These are phyloP conservation scores for Pythium aristosporum DNA, from an alignment of 352 stramenopile genomes.

Conservation along the genomic window DNA sequence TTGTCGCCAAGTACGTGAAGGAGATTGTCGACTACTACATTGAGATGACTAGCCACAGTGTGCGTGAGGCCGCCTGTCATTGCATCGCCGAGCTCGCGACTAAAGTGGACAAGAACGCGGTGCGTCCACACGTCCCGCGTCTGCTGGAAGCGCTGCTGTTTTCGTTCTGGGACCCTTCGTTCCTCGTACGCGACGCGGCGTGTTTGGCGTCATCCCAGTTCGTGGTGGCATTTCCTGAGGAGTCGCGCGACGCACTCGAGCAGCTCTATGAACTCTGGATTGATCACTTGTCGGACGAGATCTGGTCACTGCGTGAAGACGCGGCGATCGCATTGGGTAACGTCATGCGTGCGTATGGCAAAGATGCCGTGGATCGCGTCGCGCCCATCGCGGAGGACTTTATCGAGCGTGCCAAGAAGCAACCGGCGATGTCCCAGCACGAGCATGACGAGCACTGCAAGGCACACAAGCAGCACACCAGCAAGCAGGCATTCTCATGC, in stretches of 20 bases:
- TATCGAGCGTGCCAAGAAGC: slow-evolving; percentile 85
- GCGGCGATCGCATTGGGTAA: slow-evolving; percentile 93
- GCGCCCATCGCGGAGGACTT: slow-evolving; percentile 60
- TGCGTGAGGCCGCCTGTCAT: slow-evolving; percentile 94
- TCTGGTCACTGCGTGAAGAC: slow-evolving; percentile 97
- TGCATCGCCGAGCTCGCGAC: slow-evolving; percentile 94
- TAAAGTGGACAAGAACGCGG: slow-evolving; percentile 77
- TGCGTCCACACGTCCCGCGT: slow-evolving; percentile 64
- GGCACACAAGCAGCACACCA: slow-evolving; percentile 89
- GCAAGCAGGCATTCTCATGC: slow-evolving; percentile 94
- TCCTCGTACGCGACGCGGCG: slow-evolving; percentile 95
- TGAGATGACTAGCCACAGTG: slow-evolving; percentile 94
- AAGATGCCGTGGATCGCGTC: slow-evolving; percentile 80
- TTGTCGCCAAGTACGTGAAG: slow-evolving; percentile 86
- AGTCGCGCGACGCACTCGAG: slow-evolving; percentile 86
- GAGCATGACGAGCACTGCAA: slow-evolving; percentile 92
- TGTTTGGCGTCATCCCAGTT: slow-evolving; percentile 89
- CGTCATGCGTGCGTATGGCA: slow-evolving; percentile 90
- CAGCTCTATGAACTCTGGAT: slow-evolving; percentile 91
- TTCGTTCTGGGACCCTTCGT: slow-evolving; percentile 96
- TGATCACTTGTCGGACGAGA: slow-evolving; percentile 95
- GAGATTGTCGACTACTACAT: slow-evolving; percentile 95
- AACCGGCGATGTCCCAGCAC: slow-evolving; percentile 91
- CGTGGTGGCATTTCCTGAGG: slow-evolving; percentile 78
- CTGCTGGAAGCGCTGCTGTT: slow-evolving; percentile 90